Evolutionary conservation across 805 yeast genomes (phyloP).

Genomic region (Yamadazyma olivae): DNA sequence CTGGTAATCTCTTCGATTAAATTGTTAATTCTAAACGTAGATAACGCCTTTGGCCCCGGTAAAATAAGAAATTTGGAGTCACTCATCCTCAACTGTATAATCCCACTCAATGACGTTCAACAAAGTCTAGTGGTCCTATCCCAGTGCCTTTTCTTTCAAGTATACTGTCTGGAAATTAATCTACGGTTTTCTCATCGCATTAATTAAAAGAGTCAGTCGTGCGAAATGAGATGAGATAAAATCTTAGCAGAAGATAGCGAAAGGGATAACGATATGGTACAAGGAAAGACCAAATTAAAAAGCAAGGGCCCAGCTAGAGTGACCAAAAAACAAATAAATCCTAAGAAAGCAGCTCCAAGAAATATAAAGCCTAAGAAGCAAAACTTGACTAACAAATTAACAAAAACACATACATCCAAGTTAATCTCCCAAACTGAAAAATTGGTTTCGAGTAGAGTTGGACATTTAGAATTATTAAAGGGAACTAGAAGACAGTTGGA

Average conservation of each 20-base stretch:
- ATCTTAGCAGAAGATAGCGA: no score
- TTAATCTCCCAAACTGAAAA: constrained; percentile 71
- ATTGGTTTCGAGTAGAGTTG: constrained; percentile 83
- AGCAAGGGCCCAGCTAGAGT: constrained; percentile 49
- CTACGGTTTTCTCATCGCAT: no score
- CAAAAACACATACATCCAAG: constrained; percentile 54
- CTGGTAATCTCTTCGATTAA: constrained; percentile 71
- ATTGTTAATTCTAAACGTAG: constrained; percentile 77
- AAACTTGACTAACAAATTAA: constrained; percentile 50
- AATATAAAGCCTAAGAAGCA: constrained; percentile 65
- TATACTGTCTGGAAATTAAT: no score
- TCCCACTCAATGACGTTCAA: no score
- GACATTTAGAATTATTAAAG: constrained; percentile 86
- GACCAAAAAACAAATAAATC: constrained; percentile 64
- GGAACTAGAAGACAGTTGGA: constrained; percentile 87
- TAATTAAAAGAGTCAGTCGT: no score
- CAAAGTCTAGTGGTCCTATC: no score
- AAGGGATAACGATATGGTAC: no score
- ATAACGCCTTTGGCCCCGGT: constrained; percentile 89
- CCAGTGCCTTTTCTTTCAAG: no score
- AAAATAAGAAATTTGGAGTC: constrained; percentile 39
- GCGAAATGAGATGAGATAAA: no score
- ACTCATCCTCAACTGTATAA: no score
- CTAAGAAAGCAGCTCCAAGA: constrained; percentile 69
- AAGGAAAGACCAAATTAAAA: constrained; percentile 63